A percentile compares a stretch with the other conserved stretches of the same genome.
These are phyloP conservation scores for Dacryopinax spathularia DNA, from an alignment of 768 basidiomycete genomes.

Conservation along the genomic window DNA sequence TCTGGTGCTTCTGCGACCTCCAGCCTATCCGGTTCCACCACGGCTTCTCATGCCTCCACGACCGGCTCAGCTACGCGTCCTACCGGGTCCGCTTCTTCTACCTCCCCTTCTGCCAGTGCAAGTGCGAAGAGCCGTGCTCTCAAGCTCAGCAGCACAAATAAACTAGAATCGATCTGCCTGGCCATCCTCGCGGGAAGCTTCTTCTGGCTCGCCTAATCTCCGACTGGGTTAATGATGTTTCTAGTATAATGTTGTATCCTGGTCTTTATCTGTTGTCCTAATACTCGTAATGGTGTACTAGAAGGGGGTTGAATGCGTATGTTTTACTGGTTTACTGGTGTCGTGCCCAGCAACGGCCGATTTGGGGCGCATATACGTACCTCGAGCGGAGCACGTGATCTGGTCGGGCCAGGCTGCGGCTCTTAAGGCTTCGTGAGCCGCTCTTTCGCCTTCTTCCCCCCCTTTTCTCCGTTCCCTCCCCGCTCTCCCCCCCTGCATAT, in stretches of 20 bases:
- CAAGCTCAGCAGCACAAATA: neutral
- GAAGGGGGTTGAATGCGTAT: too few species aligned
- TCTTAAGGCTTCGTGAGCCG: too few species aligned
- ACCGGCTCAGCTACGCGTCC: neutral
- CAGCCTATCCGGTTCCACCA: neutral
- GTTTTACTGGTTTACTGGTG: too few species aligned
- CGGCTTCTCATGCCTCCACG: neutral
- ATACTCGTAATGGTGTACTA: too few species aligned
- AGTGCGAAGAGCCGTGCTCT: neutral
- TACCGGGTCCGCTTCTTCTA: neutral
- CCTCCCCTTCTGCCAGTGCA: neutral
- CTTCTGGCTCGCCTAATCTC: neutral
- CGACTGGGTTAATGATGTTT: neutral
- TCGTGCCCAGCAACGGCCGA: too few species aligned
- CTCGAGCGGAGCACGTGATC: too few species aligned
- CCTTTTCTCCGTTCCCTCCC: neutral
- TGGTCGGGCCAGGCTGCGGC: too few species aligned
- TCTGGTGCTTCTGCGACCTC: neutral
- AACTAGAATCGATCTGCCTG: neutral
- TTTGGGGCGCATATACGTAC: too few species aligned
- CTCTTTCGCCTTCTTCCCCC: neutral
- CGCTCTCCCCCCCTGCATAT: neutral
- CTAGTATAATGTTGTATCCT: neutral
- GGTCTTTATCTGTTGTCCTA: too few species aligned
- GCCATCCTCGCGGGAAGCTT: neutral